phyloP scores from a whole-genome alignment of 768 basidiomycete species.

The Leccinum imitatum region DNA sequence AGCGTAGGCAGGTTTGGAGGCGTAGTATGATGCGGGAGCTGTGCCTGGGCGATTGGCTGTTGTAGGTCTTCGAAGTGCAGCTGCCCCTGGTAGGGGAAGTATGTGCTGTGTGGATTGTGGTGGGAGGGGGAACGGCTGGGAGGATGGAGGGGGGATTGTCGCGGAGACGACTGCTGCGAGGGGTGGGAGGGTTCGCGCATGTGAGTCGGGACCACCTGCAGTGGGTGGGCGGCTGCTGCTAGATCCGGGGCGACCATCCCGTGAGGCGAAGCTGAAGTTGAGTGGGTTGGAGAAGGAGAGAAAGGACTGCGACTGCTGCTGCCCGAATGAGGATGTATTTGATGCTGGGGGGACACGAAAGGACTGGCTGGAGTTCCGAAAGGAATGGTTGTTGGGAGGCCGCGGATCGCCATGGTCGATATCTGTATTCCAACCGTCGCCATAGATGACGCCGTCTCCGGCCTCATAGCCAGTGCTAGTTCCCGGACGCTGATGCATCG shows the following conservation, averaged over 20 bases:
- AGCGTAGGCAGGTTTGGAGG: slow-evolving; percentile 45
- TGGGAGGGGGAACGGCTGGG: slow-evolving; percentile 39
- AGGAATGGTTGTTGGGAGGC: slow-evolving; percentile 57
- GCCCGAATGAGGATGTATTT: slow-evolving; percentile 39
- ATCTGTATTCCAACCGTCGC: slow-evolving; percentile 38
- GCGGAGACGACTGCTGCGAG: slow-evolving; percentile 78
- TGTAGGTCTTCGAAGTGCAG: slow-evolving; percentile 54
- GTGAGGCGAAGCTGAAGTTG: slow-evolving; percentile 44
- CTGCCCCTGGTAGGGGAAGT: slow-evolving; percentile 58
- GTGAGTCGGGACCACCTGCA: slow-evolving; percentile 45
- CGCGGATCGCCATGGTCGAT: slow-evolving; percentile 39
- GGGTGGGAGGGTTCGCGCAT: slow-evolving; percentile 62
- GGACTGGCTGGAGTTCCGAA: slow-evolving; percentile 81
- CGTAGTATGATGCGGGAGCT: slow-evolving; percentile 65
- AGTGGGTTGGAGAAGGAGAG: slow-evolving; percentile 53
- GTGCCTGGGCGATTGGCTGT: slow-evolving; percentile 68
- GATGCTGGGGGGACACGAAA: slow-evolving; percentile 64
- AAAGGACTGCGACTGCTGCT: slow-evolving; percentile 66
- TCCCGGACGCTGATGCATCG: slow-evolving; percentile 58
- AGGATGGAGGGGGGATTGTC: slow-evolving; percentile 51
- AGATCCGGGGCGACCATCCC: slow-evolving; percentile 46
- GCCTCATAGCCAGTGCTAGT: slow-evolving; percentile 74
- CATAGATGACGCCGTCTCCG: slow-evolving; percentile 31
- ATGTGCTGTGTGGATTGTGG: slow-evolving; percentile 46
- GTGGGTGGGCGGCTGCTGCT: slow-evolving; percentile 53